phyloP scores from a whole-genome alignment of 2,329 filamentous ascomycete genomes.

The Lasiodiplodia hormozganensis region DNA sequence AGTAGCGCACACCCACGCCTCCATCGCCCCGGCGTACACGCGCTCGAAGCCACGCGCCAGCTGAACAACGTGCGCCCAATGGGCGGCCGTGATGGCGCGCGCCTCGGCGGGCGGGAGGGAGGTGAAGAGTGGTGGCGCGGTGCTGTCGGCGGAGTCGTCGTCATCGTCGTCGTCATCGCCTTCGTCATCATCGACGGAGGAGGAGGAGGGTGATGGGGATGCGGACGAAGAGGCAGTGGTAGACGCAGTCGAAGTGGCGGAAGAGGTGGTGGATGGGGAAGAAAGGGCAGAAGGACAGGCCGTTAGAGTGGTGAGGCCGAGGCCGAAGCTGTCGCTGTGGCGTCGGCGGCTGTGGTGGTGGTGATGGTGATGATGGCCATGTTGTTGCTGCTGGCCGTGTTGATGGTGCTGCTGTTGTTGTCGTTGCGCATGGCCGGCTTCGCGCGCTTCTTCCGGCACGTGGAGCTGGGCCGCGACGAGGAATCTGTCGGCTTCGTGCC shows the following conservation, averaged over 20 bases:
- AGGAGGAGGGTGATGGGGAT: neutral
- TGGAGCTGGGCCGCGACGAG: slow-evolving; percentile 11
- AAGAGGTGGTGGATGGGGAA: neutral
- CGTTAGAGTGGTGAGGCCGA: neutral
- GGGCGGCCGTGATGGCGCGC: neutral
- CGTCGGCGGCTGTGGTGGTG: neutral
- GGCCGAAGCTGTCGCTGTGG: neutral
- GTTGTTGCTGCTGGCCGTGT: neutral
- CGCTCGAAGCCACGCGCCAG: neutral
- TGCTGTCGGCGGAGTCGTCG: neutral
- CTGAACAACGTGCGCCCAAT: neutral
- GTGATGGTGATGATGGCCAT: neutral
- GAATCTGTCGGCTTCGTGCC: slow-evolving; percentile 18
- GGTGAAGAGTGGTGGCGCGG: neutral
- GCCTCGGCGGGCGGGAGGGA: neutral
- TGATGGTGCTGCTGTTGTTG: neutral
- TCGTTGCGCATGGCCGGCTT: neutral
- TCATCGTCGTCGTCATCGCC: neutral
- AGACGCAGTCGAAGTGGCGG: neutral
- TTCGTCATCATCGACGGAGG: neutral
- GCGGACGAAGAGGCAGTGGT: neutral
- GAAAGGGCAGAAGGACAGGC: neutral
- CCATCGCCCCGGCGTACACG: neutral
- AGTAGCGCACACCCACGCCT: neutral
- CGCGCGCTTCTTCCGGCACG: slow-evolving; percentile 10